Evolutionary conservation across 345 rosid genomes (phyloP).

Genomic region (Lepidium sativum): DNA sequence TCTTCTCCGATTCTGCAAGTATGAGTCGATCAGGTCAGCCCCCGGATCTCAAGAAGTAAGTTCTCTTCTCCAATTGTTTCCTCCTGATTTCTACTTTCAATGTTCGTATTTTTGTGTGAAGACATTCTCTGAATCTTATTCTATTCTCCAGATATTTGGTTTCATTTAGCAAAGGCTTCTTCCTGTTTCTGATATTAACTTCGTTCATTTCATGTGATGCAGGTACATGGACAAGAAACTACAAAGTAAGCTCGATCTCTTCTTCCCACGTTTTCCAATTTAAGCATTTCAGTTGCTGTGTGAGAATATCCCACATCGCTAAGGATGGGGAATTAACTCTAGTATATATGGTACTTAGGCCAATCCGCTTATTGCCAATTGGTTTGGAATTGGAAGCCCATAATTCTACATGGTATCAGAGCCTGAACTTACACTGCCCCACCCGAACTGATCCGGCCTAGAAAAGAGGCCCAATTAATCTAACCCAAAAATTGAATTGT

Average conservation of each 20-base stretch:
- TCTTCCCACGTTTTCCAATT: not conserved
- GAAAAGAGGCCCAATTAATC: too few relatives aligned
- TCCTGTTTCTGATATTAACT: not conserved
- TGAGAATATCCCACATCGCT: too few relatives aligned
- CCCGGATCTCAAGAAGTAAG: constrained; percentile 68
- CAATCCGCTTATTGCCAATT: too few relatives aligned
- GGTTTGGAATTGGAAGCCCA: too few relatives aligned
- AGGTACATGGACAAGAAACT: constrained; percentile 83
- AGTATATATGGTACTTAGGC: too few relatives aligned
- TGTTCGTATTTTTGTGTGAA: not conserved
- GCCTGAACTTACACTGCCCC: too few relatives aligned
- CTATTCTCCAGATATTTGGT: not conserved
- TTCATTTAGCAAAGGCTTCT: not conserved
- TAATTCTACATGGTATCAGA: too few relatives aligned
- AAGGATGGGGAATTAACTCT: too few relatives aligned
- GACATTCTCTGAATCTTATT: not conserved
- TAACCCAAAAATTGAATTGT: too few relatives aligned
- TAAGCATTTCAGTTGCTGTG: not conserved
- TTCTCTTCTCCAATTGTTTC: not conserved
- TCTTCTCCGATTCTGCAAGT: constrained; percentile 11
- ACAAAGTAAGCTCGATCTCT: constrained; percentile 39
- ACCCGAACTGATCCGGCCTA: too few relatives aligned
- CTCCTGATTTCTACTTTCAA: not conserved
- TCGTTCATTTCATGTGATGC: constrained; percentile 5
- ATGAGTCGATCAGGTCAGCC: constrained; percentile 86